Evolutionary conservation across 169 alveolate genomes (phyloP), one percentile per base, ranked within the genome.

Genomic region (Eimeria tenella): DNA sequence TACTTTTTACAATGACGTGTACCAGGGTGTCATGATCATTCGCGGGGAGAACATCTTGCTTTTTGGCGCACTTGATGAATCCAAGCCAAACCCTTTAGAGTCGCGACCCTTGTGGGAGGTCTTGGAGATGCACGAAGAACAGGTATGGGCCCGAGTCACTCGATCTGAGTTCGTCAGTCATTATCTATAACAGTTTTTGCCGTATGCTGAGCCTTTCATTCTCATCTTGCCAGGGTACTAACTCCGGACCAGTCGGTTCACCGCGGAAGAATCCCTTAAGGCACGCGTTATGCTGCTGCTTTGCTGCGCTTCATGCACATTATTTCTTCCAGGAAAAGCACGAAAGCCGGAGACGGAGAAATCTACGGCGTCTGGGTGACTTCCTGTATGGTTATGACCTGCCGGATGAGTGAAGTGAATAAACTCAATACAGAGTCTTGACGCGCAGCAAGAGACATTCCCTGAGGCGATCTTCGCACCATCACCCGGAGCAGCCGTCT

Each of bases 1-100:
- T 25, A 79, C 49, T 52, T 70, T 23, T 75, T 94, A 91, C 90
- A 93, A 84, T 8, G 95, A 92, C 60, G 63, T 90, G 58, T 87
- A 74, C 82, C 82, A 82, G 55, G 96, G 96, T n/a, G 71, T 63
- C 25, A 60, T 94, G 94, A 83, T 94, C 79, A 91, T 94, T 55
- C 90, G 96, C 23, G 96, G 96, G 15, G 96, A 94, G 17, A 94
- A 94, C 63, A 91, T 94, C 19, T 10, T 94, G 71, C 95, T 94
- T 31, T 94, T 94, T 60, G 96, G 95, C 49, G 96, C 95, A 15
- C 70, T 94, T 50, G 95, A 94, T 73, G 94, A 86, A 81, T 77
- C 94, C 42, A 86, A 84, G 82, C 93, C 95, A 10, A 82, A 81
- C 62, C 79, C 94, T 19, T 75, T 81, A 53, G 63, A 60, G 50